Evolutionary conservation across 169 alveolate genomes (phyloP).

Genomic region (Plasmodium sp.): DNA sequence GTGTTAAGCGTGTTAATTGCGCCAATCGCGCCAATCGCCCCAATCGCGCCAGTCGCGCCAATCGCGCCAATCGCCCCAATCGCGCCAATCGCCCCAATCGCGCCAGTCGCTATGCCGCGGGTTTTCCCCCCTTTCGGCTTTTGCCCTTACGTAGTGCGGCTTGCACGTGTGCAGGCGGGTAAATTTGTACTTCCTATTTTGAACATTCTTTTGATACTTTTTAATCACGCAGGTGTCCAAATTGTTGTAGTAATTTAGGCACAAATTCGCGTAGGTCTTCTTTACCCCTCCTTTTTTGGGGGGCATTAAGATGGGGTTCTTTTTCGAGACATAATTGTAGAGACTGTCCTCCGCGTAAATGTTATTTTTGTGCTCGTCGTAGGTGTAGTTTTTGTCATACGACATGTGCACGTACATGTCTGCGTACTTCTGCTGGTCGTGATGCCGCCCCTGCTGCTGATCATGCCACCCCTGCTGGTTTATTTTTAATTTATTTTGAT

Average conservation of each 20-base stretch:
- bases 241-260: constrained; percentile 48
- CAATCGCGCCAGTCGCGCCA: too few relatives aligned
- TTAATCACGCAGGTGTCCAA: constrained; percentile 42
- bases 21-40: too few relatives aligned
- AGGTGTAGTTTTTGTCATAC: constrained; percentile 18
- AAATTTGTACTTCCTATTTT: constrained; percentile 36
- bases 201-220: constrained; percentile 43
- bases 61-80: too few relatives aligned
- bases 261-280: constrained; percentile 39
- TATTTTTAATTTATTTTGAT: constrained; percentile 48
- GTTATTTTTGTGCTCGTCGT: constrained; percentile 31
- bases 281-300: neutral
- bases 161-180: constrained; percentile 58
- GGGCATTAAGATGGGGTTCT: neutral
- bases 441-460: neutral
- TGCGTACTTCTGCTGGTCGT: constrained; percentile 10
- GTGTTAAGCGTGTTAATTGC: neutral
- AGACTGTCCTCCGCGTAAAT: constrained; percentile 33
- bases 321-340: constrained; percentile 14
- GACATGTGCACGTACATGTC: constrained; percentile 46
- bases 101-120: neutral
- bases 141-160: constrained; percentile 48
- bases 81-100: too few relatives aligned
- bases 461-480: neutral
- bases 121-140: neutral